Conservation (phyloP, 805 yeast genomes). For the Wickerhamomyces queroliae region DNA sequence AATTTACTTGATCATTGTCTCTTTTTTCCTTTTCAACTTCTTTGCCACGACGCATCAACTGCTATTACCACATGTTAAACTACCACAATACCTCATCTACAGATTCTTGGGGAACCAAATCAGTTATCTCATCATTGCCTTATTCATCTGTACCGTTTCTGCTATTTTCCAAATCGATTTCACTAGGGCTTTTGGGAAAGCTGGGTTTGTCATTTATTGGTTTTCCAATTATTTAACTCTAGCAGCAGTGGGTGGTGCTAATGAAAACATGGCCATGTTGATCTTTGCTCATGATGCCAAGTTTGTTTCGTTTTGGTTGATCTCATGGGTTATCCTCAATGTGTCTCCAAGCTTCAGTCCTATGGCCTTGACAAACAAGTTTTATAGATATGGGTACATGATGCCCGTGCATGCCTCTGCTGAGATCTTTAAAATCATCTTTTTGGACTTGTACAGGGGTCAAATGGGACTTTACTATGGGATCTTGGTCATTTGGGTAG, state of each 20-base stretch:
- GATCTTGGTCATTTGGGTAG: slow-evolving; percentile 56
- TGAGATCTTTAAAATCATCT: slow-evolving; percentile 53
- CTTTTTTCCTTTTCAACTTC: slow-evolving; percentile 66
- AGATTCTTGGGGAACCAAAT: slow-evolving; percentile 44
- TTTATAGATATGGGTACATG: slow-evolving; percentile 61
- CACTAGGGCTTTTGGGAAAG: slow-evolving; percentile 50
- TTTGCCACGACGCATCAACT: slow-evolving; percentile 47
- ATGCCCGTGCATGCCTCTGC: slow-evolving; percentile 65
- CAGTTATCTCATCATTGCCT: slow-evolving; percentile 50
- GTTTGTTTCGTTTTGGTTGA: slow-evolving; percentile 62
- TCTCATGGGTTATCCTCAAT: slow-evolving; percentile 64
- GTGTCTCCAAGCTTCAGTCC: slow-evolving; percentile 67
- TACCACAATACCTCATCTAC: slow-evolving; percentile 42
- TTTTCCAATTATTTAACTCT: slow-evolving; percentile 59
- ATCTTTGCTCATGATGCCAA: slow-evolving; percentile 54
- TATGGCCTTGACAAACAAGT: slow-evolving; percentile 47
- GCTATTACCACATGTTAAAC: slow-evolving; percentile 40
- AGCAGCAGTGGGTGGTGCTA: slow-evolving; percentile 73
- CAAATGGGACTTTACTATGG: slow-evolving; percentile 57
- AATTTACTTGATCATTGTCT: slow-evolving; percentile 62
- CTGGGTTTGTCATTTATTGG: slow-evolving; percentile 76
- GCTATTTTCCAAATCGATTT: slow-evolving; percentile 65
- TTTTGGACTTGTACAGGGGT: slow-evolving; percentile 52
- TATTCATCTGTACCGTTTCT: slow-evolving; percentile 53
- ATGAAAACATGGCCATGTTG: slow-evolving; percentile 56